Evolutionary conservation across 1,284 basidiomycete genomes (phyloP), one percentile per base, ranked within the genome.

Genomic region (Rhodotorula sp.): DNA sequence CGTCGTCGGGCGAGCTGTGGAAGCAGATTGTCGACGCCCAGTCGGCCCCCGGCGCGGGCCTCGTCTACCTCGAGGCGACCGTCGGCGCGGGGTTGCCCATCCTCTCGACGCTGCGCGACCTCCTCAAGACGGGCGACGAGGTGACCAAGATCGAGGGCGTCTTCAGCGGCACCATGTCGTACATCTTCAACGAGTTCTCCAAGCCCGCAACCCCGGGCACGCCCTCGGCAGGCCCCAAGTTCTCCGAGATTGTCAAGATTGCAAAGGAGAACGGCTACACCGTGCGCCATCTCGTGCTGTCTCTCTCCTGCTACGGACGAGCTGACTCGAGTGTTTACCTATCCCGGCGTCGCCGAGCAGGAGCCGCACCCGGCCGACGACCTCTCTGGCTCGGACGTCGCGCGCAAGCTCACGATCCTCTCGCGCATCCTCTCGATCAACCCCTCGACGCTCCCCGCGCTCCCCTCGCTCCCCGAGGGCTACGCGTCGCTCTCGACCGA

Each of bases 161-260:
- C 54, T 90, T 96, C 82, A 93, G 91, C 13, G 96, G 96, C 7
- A 99, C 96, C 1, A 88, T 99, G 85, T 93, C 91, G 80, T 99
- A 99, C 85, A 98, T 99, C 83, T 99, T 99, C 86, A 99, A 99
- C 84, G 90, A 94, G 77, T 99, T 94, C 81, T 93, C 91, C 8
- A 79, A 79, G 55, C 77, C 78, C 23, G 61, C 63, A 3, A 41
- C 46, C 7, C 79, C 14, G 41, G 85, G 84, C 58, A 87, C 88
- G 52, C 27, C 27, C 5, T 27, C 57, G n/a, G 61, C 65, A 4
- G 76, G 75, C 46, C 77, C 79, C 64, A 84, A 83, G 77, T 98
- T 99, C 83, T 95, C 92, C 4, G 89, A 92, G 25, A 90, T 99
- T 61, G 95, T 99, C 75, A 88, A 88, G 76, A 82, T 90, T 54